Evolutionary conservation across 2,329 filamentous ascomycete genomes (phyloP).

Genomic region (Coniochaeta sp.): DNA sequence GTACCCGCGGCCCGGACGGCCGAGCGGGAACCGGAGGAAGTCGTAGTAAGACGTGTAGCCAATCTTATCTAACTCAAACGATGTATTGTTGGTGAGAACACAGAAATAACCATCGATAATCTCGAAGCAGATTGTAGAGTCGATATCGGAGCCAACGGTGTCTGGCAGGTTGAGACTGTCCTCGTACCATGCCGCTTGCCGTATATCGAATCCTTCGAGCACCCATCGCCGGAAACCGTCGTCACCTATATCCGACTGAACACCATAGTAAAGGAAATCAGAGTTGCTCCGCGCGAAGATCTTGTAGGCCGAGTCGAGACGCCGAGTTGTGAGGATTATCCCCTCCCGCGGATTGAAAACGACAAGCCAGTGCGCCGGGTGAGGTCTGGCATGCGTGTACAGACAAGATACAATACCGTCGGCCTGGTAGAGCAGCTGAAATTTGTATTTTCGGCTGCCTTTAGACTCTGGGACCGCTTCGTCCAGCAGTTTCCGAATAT

Average conservation of each 20-base stretch:
- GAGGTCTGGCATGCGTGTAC: conserved; percentile 34
- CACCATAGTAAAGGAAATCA: conserved; percentile 59
- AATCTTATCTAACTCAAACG: conserved; percentile 54
- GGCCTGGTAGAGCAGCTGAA: conserved; percentile 50
- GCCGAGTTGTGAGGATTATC: conserved; percentile 32
- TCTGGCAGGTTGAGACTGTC: conserved; percentile 45
- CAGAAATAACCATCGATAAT: conserved; percentile 62
- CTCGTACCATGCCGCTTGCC: conserved; percentile 27
- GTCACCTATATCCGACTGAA: conserved; percentile 44
- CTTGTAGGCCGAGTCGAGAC: conserved; percentile 39
- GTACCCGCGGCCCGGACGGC: conserved; percentile 28
- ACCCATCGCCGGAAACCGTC: conserved; percentile 58
- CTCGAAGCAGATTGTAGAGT: conserved; percentile 64
- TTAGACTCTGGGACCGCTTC: conserved; percentile 26
- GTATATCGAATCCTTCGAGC: conserved; percentile 46
- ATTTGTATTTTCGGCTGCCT: conserved; percentile 30
- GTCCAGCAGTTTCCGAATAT: conserved; percentile 36
- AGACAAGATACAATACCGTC: conserved; percentile 51
- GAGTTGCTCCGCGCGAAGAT: conserved; percentile 62
- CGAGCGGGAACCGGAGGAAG: conserved; percentile 55
- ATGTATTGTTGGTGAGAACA: conserved; percentile 59
- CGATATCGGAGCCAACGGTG: conserved; percentile 58
- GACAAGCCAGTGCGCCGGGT: conserved; percentile 43
- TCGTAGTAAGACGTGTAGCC: conserved; percentile 66
- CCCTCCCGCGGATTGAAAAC: conserved; percentile 35